These are phyloP conservation scores for Phragmites australis DNA, from an alignment of 176 grass and related monocot genomes.

Conservation along the genomic window DNA sequence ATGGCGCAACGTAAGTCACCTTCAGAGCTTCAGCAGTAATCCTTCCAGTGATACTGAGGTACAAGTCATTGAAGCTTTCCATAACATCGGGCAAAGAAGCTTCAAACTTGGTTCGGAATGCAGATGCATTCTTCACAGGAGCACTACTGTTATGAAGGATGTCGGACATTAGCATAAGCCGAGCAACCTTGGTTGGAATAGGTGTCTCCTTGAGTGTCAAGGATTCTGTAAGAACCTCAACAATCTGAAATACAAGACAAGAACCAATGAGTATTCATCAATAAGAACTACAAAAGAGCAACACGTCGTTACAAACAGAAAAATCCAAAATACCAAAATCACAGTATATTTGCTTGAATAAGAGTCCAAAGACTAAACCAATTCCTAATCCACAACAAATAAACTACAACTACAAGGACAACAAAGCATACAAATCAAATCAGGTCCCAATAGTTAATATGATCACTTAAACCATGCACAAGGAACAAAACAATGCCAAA, in stretches of 20 bases:
- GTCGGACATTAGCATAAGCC: conserved; percentile 95
- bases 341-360: background rate
- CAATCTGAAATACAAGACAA: conserved; percentile 67
- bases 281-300: background rate
- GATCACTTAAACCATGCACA: background rate
- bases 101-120: conserved; percentile 95
- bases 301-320: background rate
- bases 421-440: background rate
- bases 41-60: conserved; percentile 85
- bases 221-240: conserved; percentile 94
- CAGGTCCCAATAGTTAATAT: conserved; percentile 7
- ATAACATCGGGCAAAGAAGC: conserved; percentile 82
- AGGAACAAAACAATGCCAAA: conserved; percentile 6
- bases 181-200: conserved; percentile 95
- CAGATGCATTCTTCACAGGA: conserved; percentile 96
- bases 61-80: conserved; percentile 96
- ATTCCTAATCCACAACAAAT: background rate
- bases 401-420: conserved; percentile 14
- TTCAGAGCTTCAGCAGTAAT: conserved; percentile 99
- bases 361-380: conserved; percentile 20
- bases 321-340: background rate
- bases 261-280: conserved; percentile 1
- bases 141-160: conserved; percentile 99
- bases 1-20: conserved; percentile 47
- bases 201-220: conserved; percentile 90